Conservation (phyloP, 805 yeast genomes). For the Pichia occidentalis region DNA sequence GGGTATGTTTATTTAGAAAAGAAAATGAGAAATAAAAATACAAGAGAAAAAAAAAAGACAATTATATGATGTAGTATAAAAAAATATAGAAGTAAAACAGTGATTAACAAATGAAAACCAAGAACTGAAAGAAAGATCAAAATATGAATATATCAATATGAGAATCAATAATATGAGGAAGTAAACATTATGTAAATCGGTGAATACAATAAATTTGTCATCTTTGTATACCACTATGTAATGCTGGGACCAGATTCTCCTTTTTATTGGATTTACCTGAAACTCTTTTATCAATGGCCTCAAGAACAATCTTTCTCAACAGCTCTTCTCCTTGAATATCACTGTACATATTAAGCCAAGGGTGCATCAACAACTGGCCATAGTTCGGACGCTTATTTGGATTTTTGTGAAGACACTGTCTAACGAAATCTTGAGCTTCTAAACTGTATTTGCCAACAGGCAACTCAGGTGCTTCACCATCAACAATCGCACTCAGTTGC, state of each 20-base stretch:
- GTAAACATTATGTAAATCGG: too few relatives aligned
- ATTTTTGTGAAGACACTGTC: constrained; percentile 66
- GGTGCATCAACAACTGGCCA: constrained; percentile 65
- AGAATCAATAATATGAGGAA: background rate
- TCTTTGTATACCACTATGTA: constrained; percentile 23
- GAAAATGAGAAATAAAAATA: too few relatives aligned
- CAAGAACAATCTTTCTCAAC: constrained; percentile 30
- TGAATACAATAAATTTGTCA: too few relatives aligned
- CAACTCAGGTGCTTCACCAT: constrained; percentile 82
- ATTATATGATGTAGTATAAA: too few relatives aligned
- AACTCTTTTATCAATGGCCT: constrained; percentile 3
- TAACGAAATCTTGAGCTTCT: constrained; percentile 80
- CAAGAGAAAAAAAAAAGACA: too few relatives aligned
- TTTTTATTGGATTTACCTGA: constrained; percentile 1
- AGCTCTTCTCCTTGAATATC: constrained; percentile 28
- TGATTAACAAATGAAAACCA: too few relatives aligned
- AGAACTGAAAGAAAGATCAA: too few relatives aligned
- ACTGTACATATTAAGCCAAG: constrained; percentile 64
- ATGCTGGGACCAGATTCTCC: constrained; percentile 24
- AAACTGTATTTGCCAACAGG: constrained; percentile 56
- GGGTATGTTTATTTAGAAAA: too few relatives aligned
- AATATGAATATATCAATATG: background rate
- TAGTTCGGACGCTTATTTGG: constrained; percentile 82
- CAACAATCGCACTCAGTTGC: constrained; percentile 94
- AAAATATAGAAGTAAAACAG: too few relatives aligned